A percentile compares a stretch with the other conserved stretches of the same genome.
Conservation (phyloP, 2,329 filamentous ascomycete species). For the Fusarium sulawesiense region DNA sequence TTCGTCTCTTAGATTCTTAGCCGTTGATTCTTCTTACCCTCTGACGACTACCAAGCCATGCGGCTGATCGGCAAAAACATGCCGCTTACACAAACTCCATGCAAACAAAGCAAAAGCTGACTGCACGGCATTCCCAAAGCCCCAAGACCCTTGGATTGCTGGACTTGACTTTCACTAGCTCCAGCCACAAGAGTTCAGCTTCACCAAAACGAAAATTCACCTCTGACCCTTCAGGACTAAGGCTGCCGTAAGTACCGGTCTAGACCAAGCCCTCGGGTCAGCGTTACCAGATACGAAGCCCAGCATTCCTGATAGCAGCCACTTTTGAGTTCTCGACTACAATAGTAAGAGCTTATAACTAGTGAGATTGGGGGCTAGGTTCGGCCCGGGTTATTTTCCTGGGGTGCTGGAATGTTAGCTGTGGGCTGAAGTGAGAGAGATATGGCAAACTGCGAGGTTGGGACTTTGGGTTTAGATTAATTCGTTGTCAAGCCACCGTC, state of each 20-base stretch:
- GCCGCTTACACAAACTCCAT: background rate
- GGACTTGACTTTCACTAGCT: background rate
- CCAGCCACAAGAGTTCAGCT: conserved; percentile 15
- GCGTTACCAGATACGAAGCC: background rate
- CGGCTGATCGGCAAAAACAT: conserved; percentile 7
- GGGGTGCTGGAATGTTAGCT: background rate
- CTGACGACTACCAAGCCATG: background rate
- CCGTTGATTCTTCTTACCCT: background rate
- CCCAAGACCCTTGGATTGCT: background rate
- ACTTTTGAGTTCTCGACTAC: background rate
- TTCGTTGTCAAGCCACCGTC: no score
- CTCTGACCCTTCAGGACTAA: background rate
- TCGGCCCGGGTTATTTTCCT: conserved; percentile 8
- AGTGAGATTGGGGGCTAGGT: conserved; percentile 3
- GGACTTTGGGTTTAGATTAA: no score
- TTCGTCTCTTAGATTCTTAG: background rate
- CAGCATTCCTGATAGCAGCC: background rate
- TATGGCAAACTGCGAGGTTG: no score
- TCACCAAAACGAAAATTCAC: background rate
- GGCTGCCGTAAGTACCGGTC: conserved; percentile 6
- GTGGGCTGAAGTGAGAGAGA: background rate
- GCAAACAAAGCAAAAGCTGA: background rate
- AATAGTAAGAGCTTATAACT: background rate
- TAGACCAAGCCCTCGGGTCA: background rate
- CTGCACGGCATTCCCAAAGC: background rate